Evolutionary conservation across 1,284 basidiomycete genomes (phyloP), one percentile per base, ranked within the genome.

Genomic region (Afroboletus lepidellus): DNA sequence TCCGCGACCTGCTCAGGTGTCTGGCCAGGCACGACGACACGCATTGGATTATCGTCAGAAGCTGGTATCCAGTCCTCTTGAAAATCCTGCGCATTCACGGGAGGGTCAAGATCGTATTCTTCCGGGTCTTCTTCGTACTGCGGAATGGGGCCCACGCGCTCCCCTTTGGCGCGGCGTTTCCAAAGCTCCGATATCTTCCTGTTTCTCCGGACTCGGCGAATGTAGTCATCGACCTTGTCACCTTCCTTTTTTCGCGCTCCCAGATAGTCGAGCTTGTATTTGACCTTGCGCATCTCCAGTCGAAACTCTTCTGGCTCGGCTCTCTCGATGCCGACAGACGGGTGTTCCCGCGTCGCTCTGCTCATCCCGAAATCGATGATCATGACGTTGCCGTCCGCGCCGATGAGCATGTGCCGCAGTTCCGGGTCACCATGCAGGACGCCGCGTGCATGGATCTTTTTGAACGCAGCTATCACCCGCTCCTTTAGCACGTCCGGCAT

Each of bases 331-430:
- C 67, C 66, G 13, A 78, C 61, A 1, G 66, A 66, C 8, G 67
- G 49, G 30, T 73, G 67, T 25, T 74, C 70, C n/a, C 63, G 62
- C 7, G 70, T 50, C 5, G 76, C 72, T 25, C 73, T 70, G 58
- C 77, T 75, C 43, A 69, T 67, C 38, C 80, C 74, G 61, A 84
- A 85, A 62, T 85, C 77, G 56, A 81, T 74, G 46, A 87, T 72
- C 30, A 74, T 79, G 32, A 86, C 75, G 29, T 71, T 72, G 38
- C 74, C 77, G 58, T 84, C 80, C 3, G 72, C 80, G 3, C 77
- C 76, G 41, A 87, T 77, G 54, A 85, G 72, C 61, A 86, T 79
- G 51, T 83, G 77, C 6, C 76, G 72, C 36, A 80, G 72, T 48
- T 78, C 74, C 2, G 77, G 69, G 55, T 75, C 75, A 21, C 77